Evolutionary conservation across 2,329 filamentous ascomycete genomes (phyloP), one percentile per base, ranked within the genome.

Genomic region (Macrophomina pseudophaseolina): DNA sequence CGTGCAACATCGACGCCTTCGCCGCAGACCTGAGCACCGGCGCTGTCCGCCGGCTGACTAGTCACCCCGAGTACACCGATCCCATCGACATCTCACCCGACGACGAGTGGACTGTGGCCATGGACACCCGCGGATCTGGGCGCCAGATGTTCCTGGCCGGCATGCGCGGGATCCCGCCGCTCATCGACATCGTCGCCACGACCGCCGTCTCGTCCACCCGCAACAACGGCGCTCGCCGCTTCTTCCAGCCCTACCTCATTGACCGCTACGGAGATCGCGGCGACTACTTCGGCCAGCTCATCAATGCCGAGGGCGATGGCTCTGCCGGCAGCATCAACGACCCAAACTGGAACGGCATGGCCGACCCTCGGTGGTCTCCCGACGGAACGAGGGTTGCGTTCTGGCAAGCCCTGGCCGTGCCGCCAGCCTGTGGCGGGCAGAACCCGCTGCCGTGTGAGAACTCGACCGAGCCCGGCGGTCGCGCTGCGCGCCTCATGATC

Each of bases 281-380:
- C 1, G 64, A 71, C 0, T 84, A 84, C 69, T 82, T 76, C 65
- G 82, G 82, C 3, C 81, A 82, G 69, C 73, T 74, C 64, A 69
- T 83, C 65, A 84, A 84, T 53, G 75, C 70, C 0, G 80, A 67
- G 68, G 69, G 70, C 5, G 62, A 71, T 35, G 67, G 64, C 7
- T 62, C 69, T 76, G 1, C 71, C 16, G 80, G 80, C 1, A 76
- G 71, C 62, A 67, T 80, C n/a, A 80, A 81, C 64, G 81, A 84
- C 64, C 79, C 82, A 0, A 75, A 82, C 32, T 84, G 83, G 83
- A 84, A 84, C 69, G 82, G 74, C 4, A 71, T 74, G 11, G 83
- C 82, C 5, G 83, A 84, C 69, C 83, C 81, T 2, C 73, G 71
- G 1, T 82, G 74, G 52, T 80, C 79, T 1, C 74, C 69, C 1